Conservation (phyloP, 169 alveolate species). For the Plasmodium ovale region DNA sequence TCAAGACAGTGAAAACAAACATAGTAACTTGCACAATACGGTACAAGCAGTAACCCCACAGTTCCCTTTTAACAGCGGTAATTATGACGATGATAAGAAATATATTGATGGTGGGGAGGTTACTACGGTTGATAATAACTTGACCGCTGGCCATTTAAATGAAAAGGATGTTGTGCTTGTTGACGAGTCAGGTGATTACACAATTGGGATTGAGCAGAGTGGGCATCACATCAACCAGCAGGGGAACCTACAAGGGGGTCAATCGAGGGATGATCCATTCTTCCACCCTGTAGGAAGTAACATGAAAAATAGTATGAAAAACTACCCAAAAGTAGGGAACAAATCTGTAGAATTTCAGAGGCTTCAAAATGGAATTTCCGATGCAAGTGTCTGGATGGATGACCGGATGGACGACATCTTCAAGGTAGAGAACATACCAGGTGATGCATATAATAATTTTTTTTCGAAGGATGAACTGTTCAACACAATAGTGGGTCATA, state of each 20-base stretch:
- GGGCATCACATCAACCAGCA: background rate
- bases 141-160: background rate
- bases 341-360: conserved; percentile 7
- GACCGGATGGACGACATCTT: background rate
- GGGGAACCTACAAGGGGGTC: too few relatives aligned
- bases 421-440: background rate
- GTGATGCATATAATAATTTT: conserved; percentile 19
- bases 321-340: background rate
- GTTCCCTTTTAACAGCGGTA: background rate
- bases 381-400: background rate
- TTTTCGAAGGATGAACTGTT: conserved; percentile 21
- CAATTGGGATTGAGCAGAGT: background rate
- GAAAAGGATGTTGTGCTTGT: background rate
- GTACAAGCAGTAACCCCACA: too few relatives aligned
- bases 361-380: background rate
- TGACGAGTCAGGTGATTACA: background rate
- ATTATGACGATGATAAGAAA: background rate
- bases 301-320: background rate
- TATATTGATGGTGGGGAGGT: too few relatives aligned
- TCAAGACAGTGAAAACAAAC: too few relatives aligned
- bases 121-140: background rate
- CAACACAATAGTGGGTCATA: background rate
- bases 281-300: too few relatives aligned
- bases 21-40: too few relatives aligned
- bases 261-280: too few relatives aligned